Conservation (phyloP, 2,329 filamentous ascomycete genomes). For the Colletotrichum kahawae region DNA sequence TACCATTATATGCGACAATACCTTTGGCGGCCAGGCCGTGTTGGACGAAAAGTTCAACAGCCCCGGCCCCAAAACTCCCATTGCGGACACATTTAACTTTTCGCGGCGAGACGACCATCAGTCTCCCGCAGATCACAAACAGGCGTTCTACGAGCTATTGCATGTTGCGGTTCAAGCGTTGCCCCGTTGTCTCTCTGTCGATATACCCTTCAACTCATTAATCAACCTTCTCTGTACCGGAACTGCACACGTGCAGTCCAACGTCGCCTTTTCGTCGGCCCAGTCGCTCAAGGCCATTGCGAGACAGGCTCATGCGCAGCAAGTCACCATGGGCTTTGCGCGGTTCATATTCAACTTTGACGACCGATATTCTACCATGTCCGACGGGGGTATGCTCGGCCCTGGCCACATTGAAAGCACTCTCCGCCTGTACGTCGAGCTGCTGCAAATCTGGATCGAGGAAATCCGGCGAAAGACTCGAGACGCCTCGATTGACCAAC, state of each 20-base stretch:
- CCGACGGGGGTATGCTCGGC: conserved; percentile 94
- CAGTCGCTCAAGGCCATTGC: conserved; percentile 96
- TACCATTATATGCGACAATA: conserved; percentile 93
- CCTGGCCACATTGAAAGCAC: conserved; percentile 95
- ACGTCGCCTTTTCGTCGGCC: conserved; percentile 90
- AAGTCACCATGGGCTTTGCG: conserved; percentile 95
- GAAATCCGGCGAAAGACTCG: conserved; percentile 88
- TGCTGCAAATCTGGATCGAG: conserved; percentile 96
- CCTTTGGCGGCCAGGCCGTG: conserved; percentile 94
- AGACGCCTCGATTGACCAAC: conserved; percentile 69
- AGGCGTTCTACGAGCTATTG: conserved; percentile 93
- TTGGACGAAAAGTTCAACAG: conserved; percentile 94
- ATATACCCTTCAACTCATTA: conserved; percentile 90
- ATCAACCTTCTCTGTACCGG: conserved; percentile 96
- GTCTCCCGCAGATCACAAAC: conserved; percentile 79
- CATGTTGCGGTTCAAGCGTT: conserved; percentile 95
- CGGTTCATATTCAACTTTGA: conserved; percentile 99
- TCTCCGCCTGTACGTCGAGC: conserved; percentile 87
- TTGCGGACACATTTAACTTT: conserved; percentile 93
- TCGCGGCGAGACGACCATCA: conserved; percentile 79
- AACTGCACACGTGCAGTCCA: conserved; percentile 91
- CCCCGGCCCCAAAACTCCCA: conserved; percentile 89
- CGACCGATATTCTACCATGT: conserved; percentile 96
- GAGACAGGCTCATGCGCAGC: conserved; percentile 88
- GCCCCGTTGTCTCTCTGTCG: conserved; percentile 88